Base-by-base conservation (phyloP, 805 yeast species). In the Grigorovia transvaalensis region DNA sequence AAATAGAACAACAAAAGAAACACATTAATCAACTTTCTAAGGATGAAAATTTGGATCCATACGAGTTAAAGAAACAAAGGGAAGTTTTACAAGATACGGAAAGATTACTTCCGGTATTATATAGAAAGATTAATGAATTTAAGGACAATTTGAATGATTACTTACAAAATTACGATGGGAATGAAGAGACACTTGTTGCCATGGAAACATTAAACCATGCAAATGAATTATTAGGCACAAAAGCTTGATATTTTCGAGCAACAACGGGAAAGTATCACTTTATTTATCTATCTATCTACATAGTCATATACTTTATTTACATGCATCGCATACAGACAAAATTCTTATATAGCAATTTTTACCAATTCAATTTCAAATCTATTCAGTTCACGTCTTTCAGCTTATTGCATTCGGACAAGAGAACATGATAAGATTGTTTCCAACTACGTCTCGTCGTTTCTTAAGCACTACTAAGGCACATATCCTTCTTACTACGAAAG, bases 11-110 rank as follows among this genome's bases (percentile, higher is more conserved):
- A 47, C 85, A 83, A 55, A 69, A 74, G 45, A 64, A 65, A 9
- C 69, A 67, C 51, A 74, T 84, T n/a, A 74, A 70, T 18, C 63
- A 67, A 46, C 67, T 83, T 71, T 75, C 73, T 57, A 59, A 68
- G 8, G 68, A 67, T 19, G 48, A 57, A 9, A 66, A 72, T 23
- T 77, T 74, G 3, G 89, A 84, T 59, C 80, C 78, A 51, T 85
- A 84, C 60, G 89, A 84, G 51, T 64, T 84, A 57, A 84, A 81
- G 67, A 74, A 74, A 56, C 77, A 69, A 61, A 70, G 68, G 8
- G 79, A 76, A 57, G 78, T 80, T 1, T 65, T 76, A 19, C 71
- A 74, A n/a, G 85, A 80, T 55, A 79, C 83, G 13, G 69, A 72
- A 49, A 72, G 75, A 51, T 71, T 80, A 60, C 60, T 78, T 18